phyloP scores from a whole-genome alignment of 1,139 yeast species.

The Pichia sp. region DNA sequence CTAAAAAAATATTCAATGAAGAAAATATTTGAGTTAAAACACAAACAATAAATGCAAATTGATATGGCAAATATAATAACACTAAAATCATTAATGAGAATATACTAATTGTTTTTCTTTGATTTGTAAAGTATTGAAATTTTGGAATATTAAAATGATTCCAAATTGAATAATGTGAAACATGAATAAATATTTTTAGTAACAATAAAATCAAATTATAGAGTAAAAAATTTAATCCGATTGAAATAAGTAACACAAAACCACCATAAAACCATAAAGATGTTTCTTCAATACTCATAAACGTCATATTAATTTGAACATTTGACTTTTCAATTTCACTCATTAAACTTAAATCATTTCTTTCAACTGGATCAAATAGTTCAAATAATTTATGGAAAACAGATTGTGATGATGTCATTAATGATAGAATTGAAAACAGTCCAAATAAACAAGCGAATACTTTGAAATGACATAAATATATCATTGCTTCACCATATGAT shows the following conservation, averaged over 20 bases:
- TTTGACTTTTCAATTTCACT: conserved; percentile 30
- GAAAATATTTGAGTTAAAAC: conserved; percentile 42
- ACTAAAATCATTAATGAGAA: conserved; percentile 39
- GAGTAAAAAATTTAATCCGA: conserved; percentile 35
- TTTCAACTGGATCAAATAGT: conserved; percentile 51
- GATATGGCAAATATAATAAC: conserved; percentile 67
- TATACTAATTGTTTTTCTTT: conserved; percentile 28
- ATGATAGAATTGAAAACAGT: conserved; percentile 31
- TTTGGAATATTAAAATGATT: conserved; percentile 2
- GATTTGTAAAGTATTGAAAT: conserved; percentile 8
- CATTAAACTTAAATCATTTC: conserved; percentile 24
- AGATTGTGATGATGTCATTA: conserved; percentile 29
- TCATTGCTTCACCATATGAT: conserved; percentile 43
- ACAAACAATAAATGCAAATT: conserved; percentile 61
- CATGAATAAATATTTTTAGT: not conserved
- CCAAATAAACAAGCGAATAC: conserved; percentile 23
- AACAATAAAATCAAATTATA: conserved; percentile 9
- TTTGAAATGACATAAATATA: conserved; percentile 28
- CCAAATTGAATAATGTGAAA: conserved; percentile 4
- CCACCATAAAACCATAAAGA: conserved; percentile 56
- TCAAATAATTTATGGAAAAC: conserved; percentile 29
- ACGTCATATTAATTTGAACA: conserved; percentile 39
- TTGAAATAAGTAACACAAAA: conserved; percentile 46
- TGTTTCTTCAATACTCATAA: conserved; percentile 60
- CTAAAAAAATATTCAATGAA: conserved; percentile 4